Conservation (phyloP, 2,329 filamentous ascomycete species). For the Colletotrichum scovillei region DNA sequence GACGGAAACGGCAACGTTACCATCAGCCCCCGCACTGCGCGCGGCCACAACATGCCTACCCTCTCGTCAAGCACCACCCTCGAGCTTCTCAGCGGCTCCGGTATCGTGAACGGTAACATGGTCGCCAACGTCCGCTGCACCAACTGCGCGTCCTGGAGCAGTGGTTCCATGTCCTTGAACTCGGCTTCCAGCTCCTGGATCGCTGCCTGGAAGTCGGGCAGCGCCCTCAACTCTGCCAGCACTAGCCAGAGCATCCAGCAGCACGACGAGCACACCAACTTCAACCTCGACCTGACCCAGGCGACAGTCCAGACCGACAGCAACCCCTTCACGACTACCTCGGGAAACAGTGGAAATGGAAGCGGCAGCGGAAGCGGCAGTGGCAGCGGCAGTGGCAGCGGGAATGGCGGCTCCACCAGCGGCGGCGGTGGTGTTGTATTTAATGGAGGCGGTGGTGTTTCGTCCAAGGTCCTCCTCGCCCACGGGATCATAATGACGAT, state of each 20-base stretch:
- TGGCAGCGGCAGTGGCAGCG: conserved; percentile 30
- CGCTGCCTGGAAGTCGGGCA: conserved; percentile 63
- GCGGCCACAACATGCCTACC: conserved; percentile 59
- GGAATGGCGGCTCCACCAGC: conserved; percentile 35
- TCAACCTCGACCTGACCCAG: conserved; percentile 60
- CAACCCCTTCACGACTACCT: conserved; percentile 60
- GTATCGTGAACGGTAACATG: conserved; percentile 63
- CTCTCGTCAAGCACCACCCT: conserved; percentile 57
- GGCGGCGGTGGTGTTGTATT: conserved; percentile 35
- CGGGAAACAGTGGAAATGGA: conserved; percentile 32
- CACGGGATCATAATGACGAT: conserved; percentile 73
- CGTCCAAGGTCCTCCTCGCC: conserved; percentile 47
- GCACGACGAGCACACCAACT: conserved; percentile 58
- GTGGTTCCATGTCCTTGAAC: conserved; percentile 55
- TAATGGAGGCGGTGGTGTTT: conserved; percentile 34
- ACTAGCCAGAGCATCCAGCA: conserved; percentile 51
- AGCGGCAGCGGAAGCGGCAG: conserved; percentile 35
- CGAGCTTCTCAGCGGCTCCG: conserved; percentile 68
- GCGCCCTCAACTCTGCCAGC: conserved; percentile 56
- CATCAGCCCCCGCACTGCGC: conserved; percentile 65
- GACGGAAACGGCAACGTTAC: conserved; percentile 70
- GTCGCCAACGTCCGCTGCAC: conserved; percentile 68
- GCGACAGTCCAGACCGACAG: conserved; percentile 58
- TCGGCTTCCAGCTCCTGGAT: conserved; percentile 60
- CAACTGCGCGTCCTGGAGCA: conserved; percentile 62